Conservation (phyloP, 2,329 filamentous ascomycete genomes). For the Fusarium avenaceum region DNA sequence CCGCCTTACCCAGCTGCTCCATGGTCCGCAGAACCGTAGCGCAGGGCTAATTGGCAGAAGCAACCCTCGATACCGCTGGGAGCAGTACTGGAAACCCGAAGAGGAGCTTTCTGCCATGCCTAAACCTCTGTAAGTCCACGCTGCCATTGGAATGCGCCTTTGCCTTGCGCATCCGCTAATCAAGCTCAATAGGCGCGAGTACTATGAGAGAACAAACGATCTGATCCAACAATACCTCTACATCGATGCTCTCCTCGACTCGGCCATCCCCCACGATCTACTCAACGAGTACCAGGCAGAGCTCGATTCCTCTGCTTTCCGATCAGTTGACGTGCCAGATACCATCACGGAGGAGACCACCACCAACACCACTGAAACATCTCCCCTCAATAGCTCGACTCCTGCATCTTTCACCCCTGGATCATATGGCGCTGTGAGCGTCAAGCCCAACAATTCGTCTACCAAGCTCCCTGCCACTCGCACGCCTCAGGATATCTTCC, state of each 20-base stretch:
- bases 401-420: slow-evolving; percentile 40
- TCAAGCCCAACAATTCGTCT: slow-evolving; percentile 50
- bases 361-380: slow-evolving; percentile 48
- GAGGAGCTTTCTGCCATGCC: slow-evolving; percentile 79
- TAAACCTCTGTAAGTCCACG: slow-evolving; percentile 71
- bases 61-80: slow-evolving; percentile 88
- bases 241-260: slow-evolving; percentile 91
- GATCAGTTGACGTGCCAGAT: slow-evolving; percentile 72
- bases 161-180: slow-evolving; percentile 12
- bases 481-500: slow-evolving; percentile 89
- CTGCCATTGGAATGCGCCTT: neutral
- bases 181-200: slow-evolving; percentile 70
- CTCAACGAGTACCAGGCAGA: slow-evolving; percentile 86
- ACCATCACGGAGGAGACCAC: slow-evolving; percentile 80
- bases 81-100: slow-evolving; percentile 86
- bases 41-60: slow-evolving; percentile 90
- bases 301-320: slow-evolving; percentile 67
- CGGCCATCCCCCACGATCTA: slow-evolving; percentile 89
- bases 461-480: slow-evolving; percentile 72
- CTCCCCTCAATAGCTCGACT: slow-evolving; percentile 46
- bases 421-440: slow-evolving; percentile 51
- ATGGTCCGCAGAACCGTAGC: slow-evolving; percentile 81
- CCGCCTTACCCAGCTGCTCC: slow-evolving; percentile 70
- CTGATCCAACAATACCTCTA: slow-evolving; percentile 93
- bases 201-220: slow-evolving; percentile 91